These are phyloP conservation scores for Coniochaeta sp. DNA, from an alignment of 2,329 filamentous ascomycete genomes.

Conservation along the genomic window DNA sequence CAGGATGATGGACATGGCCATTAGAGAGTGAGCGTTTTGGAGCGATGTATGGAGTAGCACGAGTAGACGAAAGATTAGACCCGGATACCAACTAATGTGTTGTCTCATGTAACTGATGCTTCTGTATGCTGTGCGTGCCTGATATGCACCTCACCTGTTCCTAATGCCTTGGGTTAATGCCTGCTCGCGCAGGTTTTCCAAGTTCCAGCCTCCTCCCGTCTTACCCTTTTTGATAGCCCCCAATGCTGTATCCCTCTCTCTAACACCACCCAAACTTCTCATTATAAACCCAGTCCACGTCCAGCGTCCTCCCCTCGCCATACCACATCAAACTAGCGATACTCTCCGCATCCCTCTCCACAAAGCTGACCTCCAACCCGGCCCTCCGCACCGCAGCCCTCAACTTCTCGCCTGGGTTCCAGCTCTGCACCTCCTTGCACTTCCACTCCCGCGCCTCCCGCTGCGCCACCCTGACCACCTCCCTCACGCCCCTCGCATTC, in stretches of 20 bases:
- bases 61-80: not conserved
- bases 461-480: constrained; percentile 61
- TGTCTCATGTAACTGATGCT: not conserved
- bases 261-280: constrained; percentile 77
- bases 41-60: not conserved
- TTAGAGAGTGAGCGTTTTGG: constrained; percentile 29
- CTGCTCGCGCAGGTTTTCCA: not conserved
- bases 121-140: not conserved
- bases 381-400: constrained; percentile 36
- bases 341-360: constrained; percentile 56
- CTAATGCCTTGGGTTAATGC: not conserved
- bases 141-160: not conserved
- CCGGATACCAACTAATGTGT: not conserved
- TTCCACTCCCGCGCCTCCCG: constrained; percentile 65
- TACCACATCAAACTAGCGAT: constrained; percentile 70
- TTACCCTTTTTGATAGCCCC: not conserved
- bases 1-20: constrained; percentile 84
- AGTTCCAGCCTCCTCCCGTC: not conserved
- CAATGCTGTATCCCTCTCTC: not conserved
- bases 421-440: constrained; percentile 65
- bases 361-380: constrained; percentile 40
- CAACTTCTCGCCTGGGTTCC: constrained; percentile 66
- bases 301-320: constrained; percentile 40
- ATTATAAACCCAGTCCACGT: constrained; percentile 65
- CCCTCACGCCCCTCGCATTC: constrained; percentile 47